A percentile compares a stretch with the other conserved stretches of the same genome.
Conservation (phyloP, 257 asterid species). For the Petunia axillaris region DNA sequence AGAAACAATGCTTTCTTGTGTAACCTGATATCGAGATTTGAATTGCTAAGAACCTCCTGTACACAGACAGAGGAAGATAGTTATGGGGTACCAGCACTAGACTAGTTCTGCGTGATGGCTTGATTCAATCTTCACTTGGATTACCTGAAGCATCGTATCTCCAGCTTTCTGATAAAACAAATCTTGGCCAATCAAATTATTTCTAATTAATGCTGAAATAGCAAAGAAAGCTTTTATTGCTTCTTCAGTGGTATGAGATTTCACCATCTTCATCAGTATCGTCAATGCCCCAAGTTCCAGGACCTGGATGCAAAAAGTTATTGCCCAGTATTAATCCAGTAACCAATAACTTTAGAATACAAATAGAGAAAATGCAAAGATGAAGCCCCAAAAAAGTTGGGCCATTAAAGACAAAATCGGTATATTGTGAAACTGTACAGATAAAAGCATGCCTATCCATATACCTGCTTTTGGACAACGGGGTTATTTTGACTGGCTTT, state of each 20-base stretch:
- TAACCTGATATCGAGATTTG: slow-evolving; percentile 66
- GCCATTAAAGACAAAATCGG: slow-evolving; percentile 7
- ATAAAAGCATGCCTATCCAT: slow-evolving; percentile 10
- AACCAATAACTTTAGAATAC: not conserved
- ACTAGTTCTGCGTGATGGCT: slow-evolving; percentile 26
- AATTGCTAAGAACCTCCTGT: slow-evolving; percentile 74
- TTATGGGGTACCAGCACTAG: slow-evolving; percentile 23
- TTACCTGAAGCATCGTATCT: slow-evolving; percentile 79
- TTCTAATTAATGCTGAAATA: slow-evolving; percentile 80
- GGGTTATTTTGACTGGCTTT: slow-evolving; percentile 91
- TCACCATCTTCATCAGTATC: slow-evolving; percentile 65
- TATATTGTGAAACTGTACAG: not conserved
- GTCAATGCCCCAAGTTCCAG: slow-evolving; percentile 68
- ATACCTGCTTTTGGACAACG: slow-evolving; percentile 78
- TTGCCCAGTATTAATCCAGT: slow-evolving; percentile 15
- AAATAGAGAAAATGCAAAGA: not conserved
- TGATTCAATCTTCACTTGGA: slow-evolving; percentile 26
- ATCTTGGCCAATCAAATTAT: slow-evolving; percentile 60
- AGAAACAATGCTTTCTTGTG: slow-evolving; percentile 65
- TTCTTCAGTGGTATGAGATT: slow-evolving; percentile 61
- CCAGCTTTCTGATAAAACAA: slow-evolving; percentile 72
- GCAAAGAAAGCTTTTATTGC: slow-evolving; percentile 80
- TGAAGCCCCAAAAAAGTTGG: not conserved
- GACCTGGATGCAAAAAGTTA: slow-evolving; percentile 49
- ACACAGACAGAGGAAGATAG: not conserved